Conservation (phyloP, 2,329 filamentous ascomycete genomes). For the Pseudocercospora crystallina region DNA sequence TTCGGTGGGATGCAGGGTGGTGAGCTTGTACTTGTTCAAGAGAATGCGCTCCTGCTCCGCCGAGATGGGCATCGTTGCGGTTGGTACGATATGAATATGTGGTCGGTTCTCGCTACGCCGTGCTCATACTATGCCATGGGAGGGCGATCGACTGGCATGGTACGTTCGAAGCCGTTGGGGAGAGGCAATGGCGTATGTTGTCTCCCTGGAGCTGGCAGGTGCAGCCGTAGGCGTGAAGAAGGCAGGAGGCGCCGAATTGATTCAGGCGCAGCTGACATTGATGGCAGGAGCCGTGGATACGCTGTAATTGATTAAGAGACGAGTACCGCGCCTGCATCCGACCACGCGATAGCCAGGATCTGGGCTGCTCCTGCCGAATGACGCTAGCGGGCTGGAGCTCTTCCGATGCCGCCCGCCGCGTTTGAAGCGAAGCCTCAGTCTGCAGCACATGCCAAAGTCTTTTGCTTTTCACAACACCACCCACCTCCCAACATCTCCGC, state of each 20-base stretch:
- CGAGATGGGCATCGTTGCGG: conserved; percentile 45
- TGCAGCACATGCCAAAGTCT: too few relatives aligned
- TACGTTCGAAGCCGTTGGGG: not conserved
- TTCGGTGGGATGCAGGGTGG: conserved; percentile 72
- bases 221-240: not conserved
- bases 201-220: not conserved
- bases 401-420: not conserved
- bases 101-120: not conserved
- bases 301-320: not conserved
- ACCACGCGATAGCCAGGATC: too few relatives aligned
- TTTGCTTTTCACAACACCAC: not conserved
- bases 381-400: not conserved
- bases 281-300: too few relatives aligned
- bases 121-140: not conserved
- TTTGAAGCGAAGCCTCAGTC: too few relatives aligned
- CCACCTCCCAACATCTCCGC: not conserved
- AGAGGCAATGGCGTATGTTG: not conserved
- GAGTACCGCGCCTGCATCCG: not conserved
- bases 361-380: too few relatives aligned
- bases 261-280: too few relatives aligned
- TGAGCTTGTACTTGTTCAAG: conserved; percentile 85
- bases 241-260: too few relatives aligned
- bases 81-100: not conserved
- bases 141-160: not conserved
- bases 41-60: conserved; percentile 74